phyloP scores from a whole-genome alignment of 1,139 yeast genomes.

The Groenewaldozyma auringiensis region DNA sequence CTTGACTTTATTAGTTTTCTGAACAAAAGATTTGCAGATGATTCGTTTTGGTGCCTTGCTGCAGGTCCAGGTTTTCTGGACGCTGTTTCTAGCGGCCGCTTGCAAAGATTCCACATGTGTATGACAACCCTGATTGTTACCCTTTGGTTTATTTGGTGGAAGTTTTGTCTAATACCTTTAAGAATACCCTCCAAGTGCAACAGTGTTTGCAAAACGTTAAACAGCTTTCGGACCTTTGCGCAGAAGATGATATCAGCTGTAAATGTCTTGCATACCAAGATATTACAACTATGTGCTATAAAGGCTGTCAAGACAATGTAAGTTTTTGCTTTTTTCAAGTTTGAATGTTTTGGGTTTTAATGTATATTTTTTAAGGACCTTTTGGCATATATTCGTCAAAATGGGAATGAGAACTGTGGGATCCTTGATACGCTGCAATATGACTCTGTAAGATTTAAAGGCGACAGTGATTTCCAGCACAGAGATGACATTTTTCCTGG shows the following conservation, averaged over 20 bases:
- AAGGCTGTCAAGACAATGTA: constrained; percentile 18
- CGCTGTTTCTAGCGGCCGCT: not conserved
- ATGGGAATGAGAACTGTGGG: constrained; percentile 16
- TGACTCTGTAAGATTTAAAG: constrained; percentile 19
- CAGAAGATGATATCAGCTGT: constrained; percentile 17
- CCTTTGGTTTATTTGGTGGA: not conserved
- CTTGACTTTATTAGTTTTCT: no score
- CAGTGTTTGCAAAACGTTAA: constrained; percentile 9
- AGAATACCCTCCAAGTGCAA: constrained; percentile 6
- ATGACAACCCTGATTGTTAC: constrained; percentile 1
- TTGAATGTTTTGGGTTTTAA: no score
- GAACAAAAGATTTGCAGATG: not conserved
- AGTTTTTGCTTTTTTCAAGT: constrained; percentile 4
- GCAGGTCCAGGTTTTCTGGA: not conserved
- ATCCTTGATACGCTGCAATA: constrained; percentile 7
- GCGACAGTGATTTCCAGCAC: constrained; percentile 21
- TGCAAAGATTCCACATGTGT: constrained; percentile 2
- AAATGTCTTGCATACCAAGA: constrained; percentile 19
- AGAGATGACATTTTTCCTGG: constrained; percentile 20
- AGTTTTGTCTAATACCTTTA: not conserved
- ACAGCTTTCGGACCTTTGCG: constrained; percentile 14
- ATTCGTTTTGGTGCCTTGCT: not conserved
- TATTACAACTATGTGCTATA: constrained; percentile 16
- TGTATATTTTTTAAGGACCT: constrained; percentile 5
- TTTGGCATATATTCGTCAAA: constrained; percentile 10